Conservation (phyloP, 2,329 filamentous ascomycete genomes). For the Gaeumannomyces tritici region DNA sequence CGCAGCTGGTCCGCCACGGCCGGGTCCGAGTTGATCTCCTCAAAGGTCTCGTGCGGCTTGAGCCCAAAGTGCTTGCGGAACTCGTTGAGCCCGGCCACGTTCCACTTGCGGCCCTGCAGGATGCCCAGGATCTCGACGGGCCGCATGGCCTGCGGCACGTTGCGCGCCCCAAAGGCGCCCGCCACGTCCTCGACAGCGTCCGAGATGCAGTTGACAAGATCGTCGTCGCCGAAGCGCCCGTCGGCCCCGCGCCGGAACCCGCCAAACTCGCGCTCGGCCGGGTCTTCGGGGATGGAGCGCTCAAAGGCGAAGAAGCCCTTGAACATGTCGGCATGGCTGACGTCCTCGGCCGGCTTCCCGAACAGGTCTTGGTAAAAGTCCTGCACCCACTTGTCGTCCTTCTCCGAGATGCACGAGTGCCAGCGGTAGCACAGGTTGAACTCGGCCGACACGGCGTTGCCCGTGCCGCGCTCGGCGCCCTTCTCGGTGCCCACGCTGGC, state of each 20-base stretch:
- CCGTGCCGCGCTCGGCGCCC: conserved; percentile 59
- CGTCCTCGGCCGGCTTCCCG: conserved; percentile 43
- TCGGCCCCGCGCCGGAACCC: conserved; percentile 53
- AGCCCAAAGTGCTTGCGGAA: conserved; percentile 76
- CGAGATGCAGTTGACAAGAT: conserved; percentile 60
- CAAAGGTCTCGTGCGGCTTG: conserved; percentile 66
- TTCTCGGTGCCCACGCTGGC: conserved; percentile 40
- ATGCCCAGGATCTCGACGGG: conserved; percentile 76
- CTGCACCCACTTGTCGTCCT: conserved; percentile 74
- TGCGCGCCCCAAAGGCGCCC: conserved; percentile 62
- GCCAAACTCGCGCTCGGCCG: conserved; percentile 58
- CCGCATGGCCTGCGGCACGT: conserved; percentile 64
- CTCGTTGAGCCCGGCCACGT: conserved; percentile 70
- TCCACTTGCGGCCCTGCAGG: conserved; percentile 67
- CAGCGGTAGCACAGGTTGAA: conserved; percentile 85
- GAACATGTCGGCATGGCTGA: conserved; percentile 53
- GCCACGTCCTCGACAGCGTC: conserved; percentile 69
- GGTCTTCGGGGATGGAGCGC: conserved; percentile 51
- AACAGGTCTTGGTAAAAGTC: conserved; percentile 56
- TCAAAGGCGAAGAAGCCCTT: conserved; percentile 55
- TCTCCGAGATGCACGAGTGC: conserved; percentile 69
- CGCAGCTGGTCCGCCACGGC: conserved; percentile 56
- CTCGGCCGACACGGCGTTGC: conserved; percentile 77
- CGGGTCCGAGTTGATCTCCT: conserved; percentile 74
- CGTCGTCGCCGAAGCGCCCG: conserved; percentile 66